Base-by-base conservation (phyloP, 2,329 filamentous ascomycete genomes). In the Cladobotryum protrusum region DNA sequence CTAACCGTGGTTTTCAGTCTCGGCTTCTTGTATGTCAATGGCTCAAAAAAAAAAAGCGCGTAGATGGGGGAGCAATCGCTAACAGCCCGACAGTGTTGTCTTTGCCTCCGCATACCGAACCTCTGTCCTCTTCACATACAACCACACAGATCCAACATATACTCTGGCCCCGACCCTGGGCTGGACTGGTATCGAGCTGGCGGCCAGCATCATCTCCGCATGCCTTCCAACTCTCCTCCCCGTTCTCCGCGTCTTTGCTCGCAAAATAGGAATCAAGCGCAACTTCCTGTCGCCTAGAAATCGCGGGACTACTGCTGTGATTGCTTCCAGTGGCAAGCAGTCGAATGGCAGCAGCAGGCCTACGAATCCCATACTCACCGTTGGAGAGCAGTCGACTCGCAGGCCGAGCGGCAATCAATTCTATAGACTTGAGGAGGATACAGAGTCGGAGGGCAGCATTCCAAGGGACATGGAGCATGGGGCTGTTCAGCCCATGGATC, bases 201-300 rank as follows among this genome's bases (percentile, higher is more conserved):
- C 72, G 0, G 70, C 70, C 0, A 77, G 74, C 46, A 76, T 81
- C 56, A 66, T 77, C 44, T 77, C 75, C 0, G 76, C 76, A 6
- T 78, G 74, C 53, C 71, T 79, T 0, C 77, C 78, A 0, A 77
- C 76, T 0, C 63, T 79, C 36, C 68, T 73, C 5, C 75, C 76
- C 3, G 67, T 75, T 12, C 54, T 77, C 6, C 37, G 51, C 33
- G 39, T 47, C 17, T 47, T 50, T 11, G 6, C 24, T 7, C 34
- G 17, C 29, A 47, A 17, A 9, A 47, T 50, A 7, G 48, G 51
- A 19, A 47, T 50, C 47, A 44, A 47, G 43, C 17, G 34, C 11
- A 47, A 34, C 14, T 42, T 50, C 15, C 20, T 50, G 7, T 50
- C 48, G 2, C 17, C 51, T 8, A 41, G 14, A 9, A 19, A 35